Base-by-base conservation (phyloP, 2,329 filamentous ascomycete species). In the Colletotrichum sp. region DNA sequence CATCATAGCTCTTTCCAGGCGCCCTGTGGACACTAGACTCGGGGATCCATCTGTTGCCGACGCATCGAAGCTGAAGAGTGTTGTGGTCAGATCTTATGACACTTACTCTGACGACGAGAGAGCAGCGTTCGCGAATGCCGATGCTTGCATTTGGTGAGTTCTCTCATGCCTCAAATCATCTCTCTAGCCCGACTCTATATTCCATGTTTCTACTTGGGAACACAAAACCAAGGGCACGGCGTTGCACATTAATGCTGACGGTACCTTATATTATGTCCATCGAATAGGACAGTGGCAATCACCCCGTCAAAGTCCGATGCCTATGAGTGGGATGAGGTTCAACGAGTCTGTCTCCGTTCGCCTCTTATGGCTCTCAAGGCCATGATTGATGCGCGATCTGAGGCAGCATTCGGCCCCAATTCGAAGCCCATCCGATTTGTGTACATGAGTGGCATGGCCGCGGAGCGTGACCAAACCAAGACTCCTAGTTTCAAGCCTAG, bases 371-470 rank as follows among this genome's bases (percentile, higher is more conserved):
- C 73, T 0, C 47, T 81, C 5, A 65, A 76, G 47, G 67, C 78
- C 8, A 76, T 80, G 34, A 67, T 75, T 16, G 75, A 73, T 11
- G 68, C 76, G 6, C 31, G 70, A 18, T 54, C 63, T 11, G 36
- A 47, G 5, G 34, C 61, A 27, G 34, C n/a, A 21, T 36, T 24
- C 9, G 27, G 13, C 21, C 34, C 21, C n/a, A 63, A 3, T 18
- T 3, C 13, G 43, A 80, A 76, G 66, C 83, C 84, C 1, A 85
- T 87, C 62, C 83, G 84, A 2, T 87, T 87, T 72, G 57, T 87
- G 13, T 87, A 87, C 77, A 81, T 87, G 73, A 90, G 88, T 75
- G 89, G 88, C 4, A 76, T 80, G 3, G 80, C 78, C 1, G 82
- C 83, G 4, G 83, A 85, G 75, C 83, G 87, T 2, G 88, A 90